These are phyloP conservation scores for Penicillium sp. DNA, from an alignment of 2,329 filamentous ascomycete species.

Conservation along the genomic window DNA sequence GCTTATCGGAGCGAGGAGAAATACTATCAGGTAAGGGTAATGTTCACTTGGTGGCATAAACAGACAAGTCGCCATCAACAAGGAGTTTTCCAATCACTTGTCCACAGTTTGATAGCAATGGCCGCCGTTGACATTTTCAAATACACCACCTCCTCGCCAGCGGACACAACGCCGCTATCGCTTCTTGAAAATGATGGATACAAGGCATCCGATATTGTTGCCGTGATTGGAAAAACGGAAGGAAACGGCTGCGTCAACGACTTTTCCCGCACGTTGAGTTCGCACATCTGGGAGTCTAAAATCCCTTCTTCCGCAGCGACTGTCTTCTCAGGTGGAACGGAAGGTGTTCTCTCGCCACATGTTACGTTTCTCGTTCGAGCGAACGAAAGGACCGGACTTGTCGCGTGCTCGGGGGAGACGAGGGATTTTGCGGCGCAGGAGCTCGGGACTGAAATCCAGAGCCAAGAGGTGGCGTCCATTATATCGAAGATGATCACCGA, in stretches of 20 bases:
- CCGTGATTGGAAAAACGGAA: constrained; percentile 6
- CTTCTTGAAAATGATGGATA: background rate
- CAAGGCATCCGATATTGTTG: background rate
- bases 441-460: constrained; percentile 1
- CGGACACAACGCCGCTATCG: constrained; percentile 4
- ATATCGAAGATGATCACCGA: background rate
- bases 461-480: background rate
- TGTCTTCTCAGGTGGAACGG: constrained; percentile 4
- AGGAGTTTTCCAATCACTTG: too few species aligned
- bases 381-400: background rate
- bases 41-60: too few species aligned
- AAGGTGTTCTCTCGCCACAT: constrained; percentile 8
- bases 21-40: too few species aligned
- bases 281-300: constrained; percentile 1
- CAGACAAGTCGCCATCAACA: too few species aligned
- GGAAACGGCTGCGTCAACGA: constrained; percentile 8
- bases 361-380: constrained; percentile 2
- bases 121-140: background rate
- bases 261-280: constrained; percentile 6
- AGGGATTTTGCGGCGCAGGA: background rate
- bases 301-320: background rate
- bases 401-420: constrained; percentile 2
- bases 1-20: too few species aligned
- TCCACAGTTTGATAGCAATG: background rate
- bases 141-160: background rate